Evolutionary conservation across 371 early-diverging fungal species (phyloP), one percentile per base, ranked within the genome.

Genomic region (Chytridium lagenaria): DNA sequence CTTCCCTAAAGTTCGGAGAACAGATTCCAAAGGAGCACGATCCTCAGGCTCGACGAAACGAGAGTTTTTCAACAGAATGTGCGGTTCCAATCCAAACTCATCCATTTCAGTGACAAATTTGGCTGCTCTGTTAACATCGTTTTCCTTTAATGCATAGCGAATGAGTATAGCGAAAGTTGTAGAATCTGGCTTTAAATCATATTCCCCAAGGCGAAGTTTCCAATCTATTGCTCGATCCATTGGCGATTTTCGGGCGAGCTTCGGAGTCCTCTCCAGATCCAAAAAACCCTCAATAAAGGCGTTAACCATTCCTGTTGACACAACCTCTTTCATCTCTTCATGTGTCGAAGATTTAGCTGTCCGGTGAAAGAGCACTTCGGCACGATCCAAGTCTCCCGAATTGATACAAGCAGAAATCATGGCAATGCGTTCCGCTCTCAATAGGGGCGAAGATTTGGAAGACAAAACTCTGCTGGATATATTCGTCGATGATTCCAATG

Each of bases 221-320:
- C 96, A 96, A 50, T 87, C 79, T 33, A 92, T 74, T 12, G 93
- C 94, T 50, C 78, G 76, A 30, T 55, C 67, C 5, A 70, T 33
- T 34, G 59, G 23, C 16, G 68, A 68, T 59, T 70, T 44, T 1
- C 40, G 34, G 22, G n/a, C 52, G 70, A 33, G 30, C 83, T 26
- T 81, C 80, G 31, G 85, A 83, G 70, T 77, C 10, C 80, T 81
- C 31, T 64, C 59, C 3, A 82, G 79, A 26, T 83, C 85, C 49
- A 94, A 80, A 70, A 92, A 89, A 0, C 91, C 91, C 64, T 92
- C 90, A 37, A 96, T 78, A 51, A 96, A 93, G 33, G 90, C 80
- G 77, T 98, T 96, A 78, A 95, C 90, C 66, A 96, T 82, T 44
- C 88, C 85, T 16, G 88, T 86, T 72, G 94, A 91, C 12, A 90